phyloP scores from a whole-genome alignment of 805 yeast species.

The Candida koratica region DNA sequence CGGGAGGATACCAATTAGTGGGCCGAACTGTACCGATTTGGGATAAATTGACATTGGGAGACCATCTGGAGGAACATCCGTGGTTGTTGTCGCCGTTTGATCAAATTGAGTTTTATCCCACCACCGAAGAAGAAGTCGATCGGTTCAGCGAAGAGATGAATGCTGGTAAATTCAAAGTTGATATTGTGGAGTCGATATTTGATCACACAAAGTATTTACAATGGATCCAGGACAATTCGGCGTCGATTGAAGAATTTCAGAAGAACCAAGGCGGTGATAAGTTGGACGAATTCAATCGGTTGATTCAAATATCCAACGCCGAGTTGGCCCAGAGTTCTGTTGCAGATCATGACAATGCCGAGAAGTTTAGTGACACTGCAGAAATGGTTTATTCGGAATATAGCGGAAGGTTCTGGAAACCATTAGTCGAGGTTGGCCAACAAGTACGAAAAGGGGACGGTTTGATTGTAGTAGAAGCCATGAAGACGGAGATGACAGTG shows the following conservation, averaged over 20 bases:
- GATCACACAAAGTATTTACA: conserved; percentile 73
- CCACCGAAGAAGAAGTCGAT: conserved; percentile 79
- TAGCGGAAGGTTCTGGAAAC: conserved; percentile 97
- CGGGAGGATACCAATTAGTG: conserved; percentile 96
- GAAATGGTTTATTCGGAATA: conserved; percentile 87
- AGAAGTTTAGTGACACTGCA: conserved; percentile 72
- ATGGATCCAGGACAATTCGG: conserved; percentile 73
- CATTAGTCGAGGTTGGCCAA: conserved; percentile 77
- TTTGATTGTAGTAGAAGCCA: conserved; percentile 88
- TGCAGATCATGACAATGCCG: conserved; percentile 40
- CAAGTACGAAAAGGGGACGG: conserved; percentile 70
- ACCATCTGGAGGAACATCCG: conserved; percentile 57
- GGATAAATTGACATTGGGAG: conserved; percentile 85
- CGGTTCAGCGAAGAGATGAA: conserved; percentile 63
- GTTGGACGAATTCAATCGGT: conserved; percentile 76
- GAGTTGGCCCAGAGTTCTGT: conserved; percentile 60
- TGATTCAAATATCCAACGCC: conserved; percentile 77
- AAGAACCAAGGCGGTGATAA: conserved; percentile 73
- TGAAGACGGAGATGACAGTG: conserved; percentile 97
- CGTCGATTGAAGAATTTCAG: conserved; percentile 67
- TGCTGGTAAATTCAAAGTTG: conserved; percentile 75
- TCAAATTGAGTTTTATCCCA: conserved; percentile 92
- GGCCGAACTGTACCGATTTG: conserved; percentile 97
- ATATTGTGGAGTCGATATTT: conserved; percentile 72
- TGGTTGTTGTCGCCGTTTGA: conserved; percentile 93